Conservation (phyloP, 768 basidiomycete genomes). For the Asterophora lycoperdoides region DNA sequence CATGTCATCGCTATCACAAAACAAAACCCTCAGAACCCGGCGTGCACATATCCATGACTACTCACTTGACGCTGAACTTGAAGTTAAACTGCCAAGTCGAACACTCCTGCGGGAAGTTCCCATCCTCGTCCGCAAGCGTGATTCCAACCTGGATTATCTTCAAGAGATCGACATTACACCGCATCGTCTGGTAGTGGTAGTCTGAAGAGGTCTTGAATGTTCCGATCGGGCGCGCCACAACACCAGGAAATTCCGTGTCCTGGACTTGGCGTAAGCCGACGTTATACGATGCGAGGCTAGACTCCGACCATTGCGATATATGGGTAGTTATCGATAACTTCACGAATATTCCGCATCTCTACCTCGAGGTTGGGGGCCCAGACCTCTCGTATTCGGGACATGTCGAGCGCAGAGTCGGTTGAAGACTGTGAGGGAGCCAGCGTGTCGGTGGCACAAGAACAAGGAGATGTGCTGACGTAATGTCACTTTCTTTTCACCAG, state of each 20-base stretch:
- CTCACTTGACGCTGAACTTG: constrained; percentile 83
- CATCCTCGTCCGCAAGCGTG: constrained; percentile 91
- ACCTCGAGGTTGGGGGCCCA: constrained; percentile 91
- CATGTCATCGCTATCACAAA: constrained; percentile 80
- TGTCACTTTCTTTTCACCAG: too few relatives aligned
- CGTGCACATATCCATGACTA: constrained; percentile 11
- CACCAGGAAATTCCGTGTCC: constrained; percentile 99
- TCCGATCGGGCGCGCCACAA: constrained; percentile 96
- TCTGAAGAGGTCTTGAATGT: constrained; percentile 95
- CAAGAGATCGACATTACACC: constrained; percentile 97
- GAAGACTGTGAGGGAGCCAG: constrained; percentile 20
- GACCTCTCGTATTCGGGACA: constrained; percentile 90
- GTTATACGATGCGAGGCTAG: constrained; percentile 17
- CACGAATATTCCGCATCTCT: constrained; percentile 87
- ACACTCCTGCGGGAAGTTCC: constrained; percentile 83
- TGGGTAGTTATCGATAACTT: constrained; percentile 84
- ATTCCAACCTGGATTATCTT: constrained; percentile 98
- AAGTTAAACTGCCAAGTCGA: constrained; percentile 99
- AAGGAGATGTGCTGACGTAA: constrained; percentile 6
- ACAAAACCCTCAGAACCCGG: not conserved
- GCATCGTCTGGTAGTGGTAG: constrained; percentile 99
- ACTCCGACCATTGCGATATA: constrained; percentile 88
- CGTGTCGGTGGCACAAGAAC: constrained; percentile 1
- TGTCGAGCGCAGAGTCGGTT: constrained; percentile 24
- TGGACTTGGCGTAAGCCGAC: constrained; percentile 34